Evolutionary conservation across 179 eudicot genomes (phyloP).

Genomic region (Camellia oleifera): DNA sequence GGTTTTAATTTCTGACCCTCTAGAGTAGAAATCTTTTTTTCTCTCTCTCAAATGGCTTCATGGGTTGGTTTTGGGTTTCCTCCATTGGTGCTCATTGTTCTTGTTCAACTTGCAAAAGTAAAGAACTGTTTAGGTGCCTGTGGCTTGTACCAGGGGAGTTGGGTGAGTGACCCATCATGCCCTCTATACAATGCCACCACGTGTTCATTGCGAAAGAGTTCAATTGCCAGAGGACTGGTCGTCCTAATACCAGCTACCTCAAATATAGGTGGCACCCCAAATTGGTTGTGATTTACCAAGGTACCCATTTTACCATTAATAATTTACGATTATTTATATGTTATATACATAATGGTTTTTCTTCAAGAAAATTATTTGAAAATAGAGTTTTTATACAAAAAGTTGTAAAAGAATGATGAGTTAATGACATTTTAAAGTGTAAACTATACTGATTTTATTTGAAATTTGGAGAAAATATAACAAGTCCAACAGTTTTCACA

Average conservation of each 20-base stretch:
- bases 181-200: constrained; percentile 6
- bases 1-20: no score
- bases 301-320: background rate
- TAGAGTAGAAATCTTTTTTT: no score
- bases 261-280: constrained; percentile 3
- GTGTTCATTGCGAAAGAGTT: constrained; percentile 17
- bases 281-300: constrained; percentile 9
- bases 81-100: background rate
- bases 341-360: no score
- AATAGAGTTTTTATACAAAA: no score
- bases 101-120: background rate
- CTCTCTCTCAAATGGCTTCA: constrained; percentile 7
- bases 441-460: no score
- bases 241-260: constrained; percentile 3
- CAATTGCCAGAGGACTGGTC: constrained; percentile 14
- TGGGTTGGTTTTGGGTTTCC: background rate
- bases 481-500: no score
- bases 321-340: no score
- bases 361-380: no score
- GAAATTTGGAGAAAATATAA: no score
- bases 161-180: background rate
- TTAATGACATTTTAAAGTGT: no score
- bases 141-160: constrained; percentile 10
- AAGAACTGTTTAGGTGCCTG: background rate
- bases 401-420: no score